Conservation (phyloP, 2,329 filamentous ascomycete species). For the Neophaeococcomyces aloes region DNA sequence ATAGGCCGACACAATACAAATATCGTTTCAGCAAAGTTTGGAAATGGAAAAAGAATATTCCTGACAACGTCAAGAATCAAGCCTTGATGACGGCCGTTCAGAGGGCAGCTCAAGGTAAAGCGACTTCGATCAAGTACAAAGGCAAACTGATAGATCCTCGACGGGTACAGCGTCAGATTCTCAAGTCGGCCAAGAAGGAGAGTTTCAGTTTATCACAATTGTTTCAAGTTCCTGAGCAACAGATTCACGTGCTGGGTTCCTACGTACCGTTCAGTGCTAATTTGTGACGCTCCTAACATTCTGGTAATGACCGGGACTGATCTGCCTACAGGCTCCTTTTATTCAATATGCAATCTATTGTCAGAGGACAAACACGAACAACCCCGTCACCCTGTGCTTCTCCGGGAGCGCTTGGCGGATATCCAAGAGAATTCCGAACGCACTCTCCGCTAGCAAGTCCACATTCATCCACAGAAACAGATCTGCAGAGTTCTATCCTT, state of each 20-base stretch:
- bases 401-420: too few species aligned
- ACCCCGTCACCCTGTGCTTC: too few species aligned
- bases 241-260: not conserved
- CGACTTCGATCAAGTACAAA: not conserved
- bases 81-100: not conserved
- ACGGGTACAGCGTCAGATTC: not conserved
- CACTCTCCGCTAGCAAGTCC: too few species aligned
- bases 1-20: too few species aligned
- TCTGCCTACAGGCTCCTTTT: not conserved
- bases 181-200: not conserved
- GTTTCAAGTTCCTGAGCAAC: not conserved
- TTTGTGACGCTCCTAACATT: not conserved
- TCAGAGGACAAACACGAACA: too few species aligned
- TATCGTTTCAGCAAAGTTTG: slow-evolving; percentile 4
- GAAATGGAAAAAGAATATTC: slow-evolving; percentile 2
- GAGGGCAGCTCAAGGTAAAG: slow-evolving; percentile 2
- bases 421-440: too few species aligned
- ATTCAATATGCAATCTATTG: not conserved
- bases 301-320: not conserved
- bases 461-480: not conserved
- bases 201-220: not conserved
- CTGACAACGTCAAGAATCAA: not conserved
- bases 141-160: slow-evolving; percentile 1
- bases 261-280: slow-evolving; percentile 1
- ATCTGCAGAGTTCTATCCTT: too few species aligned